Conservation (phyloP, 495 filamentous ascomycete species). For the Podospora sp. region DNA sequence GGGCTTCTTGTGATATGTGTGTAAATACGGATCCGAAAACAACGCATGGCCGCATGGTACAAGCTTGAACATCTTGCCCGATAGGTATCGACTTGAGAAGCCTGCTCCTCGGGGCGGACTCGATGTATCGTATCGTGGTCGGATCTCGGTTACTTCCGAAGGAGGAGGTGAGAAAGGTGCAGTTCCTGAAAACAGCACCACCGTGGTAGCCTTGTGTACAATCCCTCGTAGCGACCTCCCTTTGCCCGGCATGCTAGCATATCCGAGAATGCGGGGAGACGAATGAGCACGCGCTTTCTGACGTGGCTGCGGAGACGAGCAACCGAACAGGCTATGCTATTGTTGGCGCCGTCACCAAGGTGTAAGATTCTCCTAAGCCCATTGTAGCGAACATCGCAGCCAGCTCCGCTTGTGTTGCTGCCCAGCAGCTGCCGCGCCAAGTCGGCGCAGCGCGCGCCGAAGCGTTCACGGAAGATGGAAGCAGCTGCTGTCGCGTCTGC, state of each 20-base stretch:
- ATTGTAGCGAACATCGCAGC: not conserved
- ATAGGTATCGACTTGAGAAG: not conserved
- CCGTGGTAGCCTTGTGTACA: not conserved
- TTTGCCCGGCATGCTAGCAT: not conserved
- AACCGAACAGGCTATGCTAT: not conserved
- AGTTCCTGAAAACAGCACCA: not conserved
- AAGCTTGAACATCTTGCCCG: not conserved
- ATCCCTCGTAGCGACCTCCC: not conserved
- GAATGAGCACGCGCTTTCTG: not conserved
- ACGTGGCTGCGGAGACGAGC: not conserved
- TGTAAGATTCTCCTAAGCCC: not conserved
- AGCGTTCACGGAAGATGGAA: not conserved
- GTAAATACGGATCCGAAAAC: not conserved
- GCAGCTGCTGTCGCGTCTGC: not conserved
- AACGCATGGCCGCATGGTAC: not conserved
- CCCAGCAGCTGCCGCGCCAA: not conserved
- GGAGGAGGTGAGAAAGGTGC: not conserved
- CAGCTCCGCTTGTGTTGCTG: not conserved
- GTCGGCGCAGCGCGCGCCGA: not conserved
- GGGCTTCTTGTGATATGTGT: not conserved
- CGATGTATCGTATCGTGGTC: not conserved
- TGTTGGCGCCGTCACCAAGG: not conserved
- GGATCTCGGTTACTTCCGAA: conserved; percentile 10
- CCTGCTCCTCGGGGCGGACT: not conserved
- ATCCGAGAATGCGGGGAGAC: not conserved